phyloP scores from a whole-genome alignment of 2,329 filamentous ascomycete species.

The Phialophora verrucosa region DNA sequence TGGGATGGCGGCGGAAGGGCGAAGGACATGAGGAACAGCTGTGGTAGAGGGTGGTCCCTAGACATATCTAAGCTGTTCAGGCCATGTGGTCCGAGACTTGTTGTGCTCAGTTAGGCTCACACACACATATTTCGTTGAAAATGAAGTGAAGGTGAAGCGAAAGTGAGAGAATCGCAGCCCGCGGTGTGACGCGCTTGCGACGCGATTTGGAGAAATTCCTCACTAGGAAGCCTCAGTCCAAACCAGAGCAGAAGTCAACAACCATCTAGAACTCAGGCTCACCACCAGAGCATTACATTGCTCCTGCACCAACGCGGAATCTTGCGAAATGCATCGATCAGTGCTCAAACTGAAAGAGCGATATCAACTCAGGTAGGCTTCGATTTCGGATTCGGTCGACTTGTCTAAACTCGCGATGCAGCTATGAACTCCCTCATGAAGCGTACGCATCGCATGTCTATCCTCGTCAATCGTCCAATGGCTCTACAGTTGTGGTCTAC shows the following conservation, averaged over 20 bases:
- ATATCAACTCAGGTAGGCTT: conserved; percentile 50
- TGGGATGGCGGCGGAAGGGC: conserved; percentile 10
- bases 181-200: conserved; percentile 26
- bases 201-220: conserved; percentile 30
- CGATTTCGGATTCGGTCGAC: background rate
- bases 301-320: background rate
- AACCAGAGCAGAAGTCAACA: conserved; percentile 1
- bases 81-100: conserved; percentile 12
- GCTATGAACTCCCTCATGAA: conserved; percentile 66
- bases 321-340: conserved; percentile 43
- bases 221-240: background rate
- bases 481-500: conserved; percentile 66
- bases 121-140: background rate
- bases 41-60: background rate
- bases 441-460: conserved; percentile 63
- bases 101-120: background rate
- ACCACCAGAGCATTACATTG: background rate
- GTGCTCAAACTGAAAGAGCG: conserved; percentile 49
- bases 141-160: conserved; percentile 7
- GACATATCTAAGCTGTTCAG: conserved; percentile 21
- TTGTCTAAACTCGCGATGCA: conserved; percentile 41
- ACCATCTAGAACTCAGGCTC: background rate
- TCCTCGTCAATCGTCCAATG: conserved; percentile 64
- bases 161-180: background rate
- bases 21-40: conserved; percentile 27